Base-by-base conservation (phyloP, 2,329 filamentous ascomycete genomes). In the Ceratocystis eucalypticola region DNA sequence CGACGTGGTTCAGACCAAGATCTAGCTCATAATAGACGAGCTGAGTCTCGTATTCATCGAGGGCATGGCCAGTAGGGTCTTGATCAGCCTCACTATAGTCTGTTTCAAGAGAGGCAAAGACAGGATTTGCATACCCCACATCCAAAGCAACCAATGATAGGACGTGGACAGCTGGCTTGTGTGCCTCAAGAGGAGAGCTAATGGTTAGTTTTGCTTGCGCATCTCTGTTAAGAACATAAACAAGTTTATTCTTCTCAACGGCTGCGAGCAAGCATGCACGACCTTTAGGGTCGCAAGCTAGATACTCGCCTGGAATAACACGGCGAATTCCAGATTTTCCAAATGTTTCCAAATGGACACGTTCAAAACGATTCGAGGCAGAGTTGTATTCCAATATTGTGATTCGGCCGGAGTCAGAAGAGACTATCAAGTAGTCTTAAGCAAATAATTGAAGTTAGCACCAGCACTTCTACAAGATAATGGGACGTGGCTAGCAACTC, bases 21-120 rank as follows among this genome's bases (percentile, higher is more conserved):
- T 99, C 94, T 25, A 99, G 86, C 77, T 97, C 94, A 73, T 99
- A 99, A 77, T 97, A 99, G 0, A 97, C 93, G 33, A 99, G 79
- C 70, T 89, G 85, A 68, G 96, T 97, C 75, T 97, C 92, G 61
- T 89, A 79, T 70, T 95, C 88, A 67, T 88, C 82, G 70, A 87
- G 85, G 1, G 91, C 91, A 73, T 89, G 84, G 17, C 92, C 93
- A 0, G 89, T 90, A 0, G 91, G 85, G 74, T 99, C 95, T 75
- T 94, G 88, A 73, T 99, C 95, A 2, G 87, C 85, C 72, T 96
- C 91, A 1, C 87, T 86, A 74, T 96, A 97, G 73, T 99, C 92
- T 28, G 96, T 85, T 75, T 99, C 95, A 6, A 99, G 81, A 0
- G 91, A 89, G 8, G 94, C 95, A 73, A 99, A 99, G 55, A 97